Conservation (phyloP, 2,329 filamentous ascomycete species). For the Penicillium palitans region DNA sequence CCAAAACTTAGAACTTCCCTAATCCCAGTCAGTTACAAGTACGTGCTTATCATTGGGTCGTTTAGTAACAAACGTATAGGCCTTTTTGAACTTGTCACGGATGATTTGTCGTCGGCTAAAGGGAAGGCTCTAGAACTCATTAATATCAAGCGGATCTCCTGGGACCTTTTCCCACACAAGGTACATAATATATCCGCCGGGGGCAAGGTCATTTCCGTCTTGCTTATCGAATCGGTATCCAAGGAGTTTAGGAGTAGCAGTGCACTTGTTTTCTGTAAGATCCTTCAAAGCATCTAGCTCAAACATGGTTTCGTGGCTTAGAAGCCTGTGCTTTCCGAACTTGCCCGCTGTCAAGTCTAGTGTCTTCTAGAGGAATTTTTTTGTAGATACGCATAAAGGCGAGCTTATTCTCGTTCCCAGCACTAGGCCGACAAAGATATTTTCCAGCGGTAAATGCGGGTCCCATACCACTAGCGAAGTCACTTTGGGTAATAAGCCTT, state of each 20-base stretch:
- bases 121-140: background rate
- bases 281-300: background rate
- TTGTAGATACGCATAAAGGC: too few species aligned
- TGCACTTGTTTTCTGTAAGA: background rate
- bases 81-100: background rate
- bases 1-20: background rate
- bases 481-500: background rate
- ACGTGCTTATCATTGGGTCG: background rate
- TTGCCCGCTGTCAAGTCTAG: rapidly evolving
- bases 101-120: background rate
- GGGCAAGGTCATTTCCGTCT: background rate
- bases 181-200: background rate
- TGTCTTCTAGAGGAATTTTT: too few species aligned
- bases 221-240: background rate
- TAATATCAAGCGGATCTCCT: background rate
- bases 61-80: background rate
- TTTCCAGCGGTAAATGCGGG: background rate
- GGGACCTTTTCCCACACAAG: background rate
- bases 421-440: background rate
- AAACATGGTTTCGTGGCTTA: background rate
- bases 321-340: too few species aligned
- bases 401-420: too few species aligned
- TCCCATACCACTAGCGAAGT: background rate
- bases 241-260: background rate
- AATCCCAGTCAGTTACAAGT: background rate